These are phyloP conservation scores for Globisporangium abappressorium DNA, from an alignment of 352 stramenopile species.

Conservation along the genomic window DNA sequence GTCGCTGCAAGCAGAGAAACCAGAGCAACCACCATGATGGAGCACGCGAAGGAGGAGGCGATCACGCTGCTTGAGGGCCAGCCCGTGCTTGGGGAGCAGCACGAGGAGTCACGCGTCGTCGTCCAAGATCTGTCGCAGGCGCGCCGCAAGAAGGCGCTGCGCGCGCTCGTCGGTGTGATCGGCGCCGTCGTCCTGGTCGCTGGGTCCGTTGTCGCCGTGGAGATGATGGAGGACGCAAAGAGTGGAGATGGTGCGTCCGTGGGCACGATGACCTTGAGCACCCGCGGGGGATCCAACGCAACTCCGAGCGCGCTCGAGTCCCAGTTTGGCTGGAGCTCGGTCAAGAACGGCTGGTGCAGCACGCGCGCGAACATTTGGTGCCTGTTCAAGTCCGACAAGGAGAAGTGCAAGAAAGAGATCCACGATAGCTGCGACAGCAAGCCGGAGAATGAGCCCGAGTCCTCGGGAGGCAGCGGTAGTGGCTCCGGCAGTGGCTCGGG, in stretches of 20 bases:
- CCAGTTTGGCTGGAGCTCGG: constrained; percentile 22
- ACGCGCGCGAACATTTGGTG: constrained; percentile 20
- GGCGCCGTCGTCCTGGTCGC: constrained; percentile 19
- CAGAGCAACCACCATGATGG: constrained; percentile 9
- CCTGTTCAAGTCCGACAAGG: constrained; percentile 27
- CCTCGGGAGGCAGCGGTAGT: constrained; percentile 6
- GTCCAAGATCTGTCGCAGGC: constrained; percentile 8
- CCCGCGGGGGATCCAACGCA: neutral
- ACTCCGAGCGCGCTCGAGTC: constrained; percentile 18
- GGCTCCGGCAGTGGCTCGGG: constrained; percentile 8
- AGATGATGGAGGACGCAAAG: constrained; percentile 17
- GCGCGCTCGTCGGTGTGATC: constrained; percentile 11
- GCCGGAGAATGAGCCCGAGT: neutral
- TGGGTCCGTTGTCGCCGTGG: constrained; percentile 24
- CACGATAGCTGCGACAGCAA: constrained; percentile 13
- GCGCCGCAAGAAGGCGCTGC: constrained; percentile 10
- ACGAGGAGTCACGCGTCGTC: neutral
- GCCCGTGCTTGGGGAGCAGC: neutral
- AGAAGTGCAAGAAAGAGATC: constrained; percentile 30
- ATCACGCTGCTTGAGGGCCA: constrained; percentile 15
- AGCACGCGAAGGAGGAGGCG: constrained; percentile 11
- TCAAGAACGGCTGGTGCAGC: constrained; percentile 25
- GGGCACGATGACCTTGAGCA: constrained; percentile 14
- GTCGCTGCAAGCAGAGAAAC: neutral
- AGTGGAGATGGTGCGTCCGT: neutral